Evolutionary conservation across 2,329 filamentous ascomycete genomes (phyloP).

Genomic region (Ophiosphaerella herpotricha): DNA sequence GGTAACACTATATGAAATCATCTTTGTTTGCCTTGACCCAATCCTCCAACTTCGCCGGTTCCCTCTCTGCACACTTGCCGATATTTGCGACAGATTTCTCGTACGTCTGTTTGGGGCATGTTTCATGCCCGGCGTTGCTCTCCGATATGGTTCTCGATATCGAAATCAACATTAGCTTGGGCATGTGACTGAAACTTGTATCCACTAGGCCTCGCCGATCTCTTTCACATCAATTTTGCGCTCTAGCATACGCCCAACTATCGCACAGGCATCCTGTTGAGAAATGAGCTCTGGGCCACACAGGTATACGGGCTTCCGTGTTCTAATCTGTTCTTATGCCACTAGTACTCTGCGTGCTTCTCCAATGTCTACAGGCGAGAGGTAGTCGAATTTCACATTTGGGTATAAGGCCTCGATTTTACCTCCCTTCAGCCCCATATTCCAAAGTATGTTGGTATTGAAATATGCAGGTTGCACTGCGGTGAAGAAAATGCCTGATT

Average conservation of each 20-base stretch:
- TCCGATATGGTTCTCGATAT: constrained; percentile 54
- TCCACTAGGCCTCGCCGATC: constrained; percentile 2
- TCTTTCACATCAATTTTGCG: constrained; percentile 7
- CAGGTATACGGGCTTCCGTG: neutral
- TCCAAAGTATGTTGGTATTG: constrained; percentile 49
- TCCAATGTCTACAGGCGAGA: neutral
- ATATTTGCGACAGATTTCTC: constrained; percentile 21
- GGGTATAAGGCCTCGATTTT: neutral
- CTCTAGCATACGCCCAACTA: constrained; percentile 5
- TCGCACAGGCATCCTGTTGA: neutral
- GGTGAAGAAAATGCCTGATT: constrained; percentile 48
- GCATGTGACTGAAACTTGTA: constrained; percentile 3
- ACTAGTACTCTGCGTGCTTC: neutral
- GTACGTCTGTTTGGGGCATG: constrained; percentile 25
- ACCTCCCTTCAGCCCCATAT: constrained; percentile 1
- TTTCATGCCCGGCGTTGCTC: constrained; percentile 54
- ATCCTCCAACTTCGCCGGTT: constrained; percentile 7
- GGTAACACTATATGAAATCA: neutral
- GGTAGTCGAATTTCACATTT: neutral
- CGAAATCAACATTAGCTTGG: constrained; percentile 2
- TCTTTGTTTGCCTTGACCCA: constrained; percentile 7
- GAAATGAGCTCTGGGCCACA: neutral
- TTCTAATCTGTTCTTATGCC: neutral
- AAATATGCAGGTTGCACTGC: constrained; percentile 53
- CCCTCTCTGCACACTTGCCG: constrained; percentile 7